phyloP scores from a whole-genome alignment of 139 green algal genomes.

The Chlamydomonas incerta region DNA sequence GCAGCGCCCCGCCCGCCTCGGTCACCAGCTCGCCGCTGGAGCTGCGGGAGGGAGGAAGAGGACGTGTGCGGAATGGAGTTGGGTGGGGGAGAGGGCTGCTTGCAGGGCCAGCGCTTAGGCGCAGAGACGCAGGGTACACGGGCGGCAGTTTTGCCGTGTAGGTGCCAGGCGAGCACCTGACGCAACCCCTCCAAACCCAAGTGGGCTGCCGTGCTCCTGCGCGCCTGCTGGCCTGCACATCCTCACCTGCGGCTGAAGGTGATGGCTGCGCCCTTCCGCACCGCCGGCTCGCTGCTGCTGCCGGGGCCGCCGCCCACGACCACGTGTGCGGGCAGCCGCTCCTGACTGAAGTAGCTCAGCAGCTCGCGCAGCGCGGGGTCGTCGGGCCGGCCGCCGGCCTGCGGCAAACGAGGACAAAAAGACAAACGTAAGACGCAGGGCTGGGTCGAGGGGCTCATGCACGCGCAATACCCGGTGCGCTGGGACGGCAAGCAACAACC shows the following conservation, averaged over 20 bases:
- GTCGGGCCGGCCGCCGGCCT: conserved; percentile 45
- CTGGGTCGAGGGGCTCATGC: too few relatives aligned
- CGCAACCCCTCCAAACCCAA: too few relatives aligned
- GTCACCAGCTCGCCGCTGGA: conserved; percentile 25
- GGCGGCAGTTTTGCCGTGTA: too few relatives aligned
- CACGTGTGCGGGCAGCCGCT: conserved; percentile 40
- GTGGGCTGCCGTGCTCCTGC: too few relatives aligned
- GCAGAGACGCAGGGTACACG: too few relatives aligned
- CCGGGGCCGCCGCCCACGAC: not conserved
- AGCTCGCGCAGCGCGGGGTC: conserved; percentile 63
- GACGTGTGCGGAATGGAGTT: not conserved
- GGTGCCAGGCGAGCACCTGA: too few relatives aligned
- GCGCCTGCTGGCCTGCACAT: too few relatives aligned
- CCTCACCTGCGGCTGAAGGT: conserved; percentile 53
- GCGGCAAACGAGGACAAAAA: too few relatives aligned
- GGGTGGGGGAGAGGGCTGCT: not conserved
- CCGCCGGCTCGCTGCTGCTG: conserved; percentile 26
- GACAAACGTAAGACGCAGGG: too few relatives aligned
- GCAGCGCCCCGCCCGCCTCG: not conserved
- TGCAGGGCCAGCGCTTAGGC: too few relatives aligned
- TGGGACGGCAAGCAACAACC: too few relatives aligned
- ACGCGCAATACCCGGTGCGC: too few relatives aligned
- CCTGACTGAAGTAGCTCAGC: conserved; percentile 59
- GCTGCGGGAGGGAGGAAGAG: not conserved
- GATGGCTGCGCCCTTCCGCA: conserved; percentile 67